Evolutionary conservation across 805 yeast species (phyloP).

Genomic region (Wickerhamomyces xylosicus): DNA sequence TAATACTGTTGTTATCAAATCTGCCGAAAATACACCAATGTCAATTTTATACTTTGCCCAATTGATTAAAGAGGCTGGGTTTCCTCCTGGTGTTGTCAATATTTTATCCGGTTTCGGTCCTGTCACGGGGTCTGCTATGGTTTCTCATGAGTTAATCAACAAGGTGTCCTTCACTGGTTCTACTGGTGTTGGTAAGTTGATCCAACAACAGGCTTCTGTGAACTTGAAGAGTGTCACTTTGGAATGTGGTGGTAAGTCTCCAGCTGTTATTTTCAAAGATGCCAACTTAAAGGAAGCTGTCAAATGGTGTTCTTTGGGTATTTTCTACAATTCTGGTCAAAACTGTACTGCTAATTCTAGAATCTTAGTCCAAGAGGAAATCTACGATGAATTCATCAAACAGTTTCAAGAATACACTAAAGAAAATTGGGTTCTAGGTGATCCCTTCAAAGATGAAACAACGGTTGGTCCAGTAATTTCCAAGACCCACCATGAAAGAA

Average conservation of each 20-base stretch:
- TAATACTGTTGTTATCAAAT: constrained; percentile 60
- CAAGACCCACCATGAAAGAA: constrained; percentile 43
- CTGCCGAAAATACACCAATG: constrained; percentile 71
- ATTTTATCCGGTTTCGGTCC: constrained; percentile 64
- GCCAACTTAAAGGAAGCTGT: constrained; percentile 57
- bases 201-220: constrained; percentile 50
- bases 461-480: constrained; percentile 58
- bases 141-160: constrained; percentile 46
- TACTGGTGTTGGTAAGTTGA: constrained; percentile 54
- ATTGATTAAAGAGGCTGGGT: constrained; percentile 58
- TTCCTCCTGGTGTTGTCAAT: constrained; percentile 71
- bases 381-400: constrained; percentile 43
- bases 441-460: constrained; percentile 34
- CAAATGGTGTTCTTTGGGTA: constrained; percentile 58
- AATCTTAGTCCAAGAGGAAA: constrained; percentile 43
- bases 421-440: constrained; percentile 44
- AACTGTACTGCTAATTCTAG: constrained; percentile 62
- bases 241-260: constrained; percentile 71
- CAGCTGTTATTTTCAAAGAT: constrained; percentile 50
- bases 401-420: constrained; percentile 34
- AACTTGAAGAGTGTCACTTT: constrained; percentile 55
- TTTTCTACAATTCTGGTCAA: constrained; percentile 58
- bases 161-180: constrained; percentile 61
- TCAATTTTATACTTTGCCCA: constrained; percentile 55
- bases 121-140: constrained; percentile 58